Conservation (phyloP, 345 rosid species). For the Cochlearia excelsa region DNA sequence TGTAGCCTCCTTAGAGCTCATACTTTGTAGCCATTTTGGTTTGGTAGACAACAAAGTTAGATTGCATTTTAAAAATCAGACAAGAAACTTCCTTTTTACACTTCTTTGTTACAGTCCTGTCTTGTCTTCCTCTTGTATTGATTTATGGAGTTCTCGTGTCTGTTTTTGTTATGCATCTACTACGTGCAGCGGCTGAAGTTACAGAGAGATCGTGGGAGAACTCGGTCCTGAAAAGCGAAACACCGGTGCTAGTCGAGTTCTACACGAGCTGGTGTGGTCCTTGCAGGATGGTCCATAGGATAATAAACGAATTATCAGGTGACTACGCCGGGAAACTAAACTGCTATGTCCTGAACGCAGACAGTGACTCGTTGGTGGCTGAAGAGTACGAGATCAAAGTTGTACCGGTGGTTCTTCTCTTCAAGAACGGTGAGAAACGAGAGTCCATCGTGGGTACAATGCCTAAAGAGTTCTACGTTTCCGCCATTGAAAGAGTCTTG, state of each 20-base stretch:
- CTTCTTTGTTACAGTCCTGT: background rate
- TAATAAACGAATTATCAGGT: slow-evolving; percentile 74
- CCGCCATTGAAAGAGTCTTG: slow-evolving; percentile 88
- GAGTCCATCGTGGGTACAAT: slow-evolving; percentile 85
- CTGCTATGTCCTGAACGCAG: slow-evolving; percentile 72
- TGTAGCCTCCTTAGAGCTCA: too few species aligned
- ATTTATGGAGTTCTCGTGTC: background rate
- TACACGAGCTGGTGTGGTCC: slow-evolving; percentile 90
- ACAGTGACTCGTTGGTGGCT: slow-evolving; percentile 60
- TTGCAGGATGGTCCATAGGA: slow-evolving; percentile 56
- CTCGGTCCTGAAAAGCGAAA: slow-evolving; percentile 55
- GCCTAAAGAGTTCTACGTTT: slow-evolving; percentile 87
- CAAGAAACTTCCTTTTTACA: background rate
- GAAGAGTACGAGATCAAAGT: slow-evolving; percentile 83
- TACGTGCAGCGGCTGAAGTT: slow-evolving; percentile 56
- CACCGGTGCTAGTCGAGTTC: slow-evolving; percentile 83
- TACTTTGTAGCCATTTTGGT: slow-evolving; percentile 4
- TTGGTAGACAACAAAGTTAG: background rate
- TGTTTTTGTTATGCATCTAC: slow-evolving; percentile 1
- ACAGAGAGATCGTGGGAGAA: slow-evolving; percentile 64
- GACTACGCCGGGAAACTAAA: slow-evolving; percentile 72
- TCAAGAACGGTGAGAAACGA: slow-evolving; percentile 76
- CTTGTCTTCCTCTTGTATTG: too few species aligned
- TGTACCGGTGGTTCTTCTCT: slow-evolving; percentile 81
- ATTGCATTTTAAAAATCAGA: background rate